A percentile compares a stretch with the other conserved stretches of the same genome.
Evolutionary conservation across 805 yeast genomes (phyloP).

Genomic region (Candida broadrunensis): DNA sequence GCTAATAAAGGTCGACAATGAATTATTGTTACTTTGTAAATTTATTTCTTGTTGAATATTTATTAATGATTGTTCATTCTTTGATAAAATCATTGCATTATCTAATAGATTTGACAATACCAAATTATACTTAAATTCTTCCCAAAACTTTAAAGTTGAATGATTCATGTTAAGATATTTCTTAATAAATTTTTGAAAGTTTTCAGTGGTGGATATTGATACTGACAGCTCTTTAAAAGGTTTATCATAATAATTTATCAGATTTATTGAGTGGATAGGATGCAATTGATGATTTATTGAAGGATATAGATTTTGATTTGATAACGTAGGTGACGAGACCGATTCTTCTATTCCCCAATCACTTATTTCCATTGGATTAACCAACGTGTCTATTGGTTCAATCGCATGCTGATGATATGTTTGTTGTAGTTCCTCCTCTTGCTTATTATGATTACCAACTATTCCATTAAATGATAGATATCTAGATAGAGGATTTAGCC

Average conservation of each 20-base stretch:
- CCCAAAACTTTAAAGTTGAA: constrained; percentile 26
- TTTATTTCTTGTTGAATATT: constrained; percentile 8
- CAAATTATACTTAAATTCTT: constrained; percentile 39
- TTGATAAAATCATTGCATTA: constrained; percentile 40
- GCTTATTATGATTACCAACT: constrained; percentile 1
- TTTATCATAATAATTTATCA: neutral
- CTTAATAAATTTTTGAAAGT: constrained; percentile 19
- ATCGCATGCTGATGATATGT: neutral
- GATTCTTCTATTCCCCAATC: constrained; percentile 39
- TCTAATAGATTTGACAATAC: constrained; percentile 37
- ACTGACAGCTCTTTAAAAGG: neutral
- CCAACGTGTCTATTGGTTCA: neutral
- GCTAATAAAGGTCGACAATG: neutral
- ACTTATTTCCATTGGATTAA: constrained; percentile 13
- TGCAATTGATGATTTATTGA: neutral
- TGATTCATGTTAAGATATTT: constrained; percentile 24
- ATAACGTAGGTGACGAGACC: constrained; percentile 1
- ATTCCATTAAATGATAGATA: constrained; percentile 10
- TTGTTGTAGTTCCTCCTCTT: neutral
- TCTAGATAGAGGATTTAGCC: constrained; percentile 22
- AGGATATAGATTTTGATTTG: neutral
- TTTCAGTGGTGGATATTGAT: constrained; percentile 12
- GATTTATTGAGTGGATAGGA: neutral
- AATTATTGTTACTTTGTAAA: neutral
- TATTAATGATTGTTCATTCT: constrained; percentile 34